Evolutionary conservation across 2,329 filamentous ascomycete species (phyloP).

Genomic region (Penicillium hesseltinei): DNA sequence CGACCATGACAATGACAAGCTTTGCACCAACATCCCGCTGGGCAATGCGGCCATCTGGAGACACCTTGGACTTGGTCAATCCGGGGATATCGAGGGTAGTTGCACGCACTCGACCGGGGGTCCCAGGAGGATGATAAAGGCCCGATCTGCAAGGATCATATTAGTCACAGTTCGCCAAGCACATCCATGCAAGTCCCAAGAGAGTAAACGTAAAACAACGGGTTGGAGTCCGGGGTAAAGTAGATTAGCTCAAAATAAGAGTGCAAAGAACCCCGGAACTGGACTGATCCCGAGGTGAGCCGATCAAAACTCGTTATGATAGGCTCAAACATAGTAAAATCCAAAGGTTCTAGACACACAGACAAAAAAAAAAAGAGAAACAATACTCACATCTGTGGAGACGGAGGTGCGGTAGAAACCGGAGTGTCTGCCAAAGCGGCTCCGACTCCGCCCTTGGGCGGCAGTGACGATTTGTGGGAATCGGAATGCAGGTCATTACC

Average conservation of each 20-base stretch:
- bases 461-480: slow-evolving; percentile 35
- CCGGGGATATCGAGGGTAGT: slow-evolving; percentile 97
- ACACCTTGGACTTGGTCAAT: slow-evolving; percentile 91
- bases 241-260: slow-evolving; percentile 9
- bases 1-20: slow-evolving; percentile 97
- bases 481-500: slow-evolving; percentile 42
- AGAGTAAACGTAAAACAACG: neutral
- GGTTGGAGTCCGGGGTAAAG: neutral
- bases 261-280: neutral
- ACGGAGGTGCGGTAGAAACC: slow-evolving; percentile 60
- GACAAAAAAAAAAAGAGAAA: slow-evolving; percentile 11
- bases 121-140: slow-evolving; percentile 44
- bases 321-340: neutral
- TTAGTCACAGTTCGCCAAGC: slow-evolving; percentile 7
- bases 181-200: neutral
- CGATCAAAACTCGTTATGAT: slow-evolving; percentile 3
- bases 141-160: slow-evolving; percentile 21
- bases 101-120: slow-evolving; percentile 77
- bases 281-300: neutral
- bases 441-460: slow-evolving; percentile 50
- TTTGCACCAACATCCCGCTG: slow-evolving; percentile 93
- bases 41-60: slow-evolving; percentile 90
- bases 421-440: slow-evolving; percentile 62
- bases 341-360: slow-evolving; percentile 5
- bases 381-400: slow-evolving; percentile 58